Evolutionary conservation across 2,329 filamentous ascomycete species (phyloP), one percentile per base, ranked within the genome.

Genomic region (Aspergillus pseudoviridinutans): DNA sequence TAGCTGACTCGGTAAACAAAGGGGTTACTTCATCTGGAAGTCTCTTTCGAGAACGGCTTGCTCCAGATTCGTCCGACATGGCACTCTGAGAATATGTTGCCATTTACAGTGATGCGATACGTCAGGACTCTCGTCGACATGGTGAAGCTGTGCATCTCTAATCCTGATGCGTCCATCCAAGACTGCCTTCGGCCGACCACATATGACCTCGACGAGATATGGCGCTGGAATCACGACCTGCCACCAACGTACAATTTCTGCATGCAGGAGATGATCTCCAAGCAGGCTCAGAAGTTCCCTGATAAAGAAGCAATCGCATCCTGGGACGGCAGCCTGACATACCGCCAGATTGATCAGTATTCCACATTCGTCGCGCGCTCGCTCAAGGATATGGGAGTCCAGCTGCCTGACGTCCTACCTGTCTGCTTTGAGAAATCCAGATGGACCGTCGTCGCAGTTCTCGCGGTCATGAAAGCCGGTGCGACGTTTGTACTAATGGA

Each of bases 171-270:
- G 4, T 58, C 73, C 3, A 64, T 80, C 17, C 60, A 73, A 56
- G 60, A 70, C 17, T 68, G 63, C 46, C 61, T 78, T 41, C 62
- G 64, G 1, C 73, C 74, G 9, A 69, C 68, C 4, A 47, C 51
- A 12, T 56, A 67, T n/a, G 79, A 82, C 55, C 63, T 80, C 3
- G 64, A 74, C 17, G 68, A 77, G 24, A 74, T 82, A 47, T 82
- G 80, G 80, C 65, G 66, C 3, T 80, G 79, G 77, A 82, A 81
- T 49, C 67, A 77, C 28, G 58, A 70, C 2, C 59, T 82, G 2
- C 79, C 79, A 22, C 75, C 77, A 2, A 71, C 72, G 1, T 70
- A 76, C 54, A 67, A 74, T 38, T 75, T 72, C 42, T 80, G 79
- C 64, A 80, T 80, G 71, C 78, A 82, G 58, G 76, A 79, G 1